Conservation (phyloP, 441 rosid genomes). For the Populus hybrid region DNA sequence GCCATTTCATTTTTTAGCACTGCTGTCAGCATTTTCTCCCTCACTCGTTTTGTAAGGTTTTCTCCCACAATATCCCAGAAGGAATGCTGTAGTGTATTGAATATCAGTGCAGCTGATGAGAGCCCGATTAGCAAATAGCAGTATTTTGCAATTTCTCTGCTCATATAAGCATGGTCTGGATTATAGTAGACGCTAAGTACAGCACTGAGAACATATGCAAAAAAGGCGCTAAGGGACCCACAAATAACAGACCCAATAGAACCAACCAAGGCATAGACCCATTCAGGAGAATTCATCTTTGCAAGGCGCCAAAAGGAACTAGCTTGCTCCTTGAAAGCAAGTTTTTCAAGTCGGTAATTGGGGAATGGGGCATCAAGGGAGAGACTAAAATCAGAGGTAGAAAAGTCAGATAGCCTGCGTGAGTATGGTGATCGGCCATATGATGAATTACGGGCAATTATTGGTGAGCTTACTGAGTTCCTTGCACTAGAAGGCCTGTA, state of each 20-base stretch:
- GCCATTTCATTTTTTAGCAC: constrained; percentile 98
- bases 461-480: constrained; percentile 98
- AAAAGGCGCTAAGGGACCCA: constrained; percentile 96
- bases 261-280: constrained; percentile 90
- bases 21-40: constrained; percentile 87
- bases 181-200: constrained; percentile 83
- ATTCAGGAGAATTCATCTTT: constrained; percentile 98
- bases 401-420: constrained; percentile 92
- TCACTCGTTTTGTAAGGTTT: constrained; percentile 93
- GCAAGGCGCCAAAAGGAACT: constrained; percentile 92
- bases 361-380: constrained; percentile 79
- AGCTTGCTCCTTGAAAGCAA: constrained; percentile 91
- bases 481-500: constrained; percentile 98
- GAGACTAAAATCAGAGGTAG: constrained; percentile 93
- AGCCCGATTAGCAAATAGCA: constrained; percentile 89
- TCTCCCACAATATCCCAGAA: constrained; percentile 99
- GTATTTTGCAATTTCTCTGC: constrained; percentile 76
- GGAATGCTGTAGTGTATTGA: constrained; percentile 90
- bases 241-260: constrained; percentile 90
- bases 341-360: constrained; percentile 78
- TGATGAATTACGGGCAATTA: constrained; percentile 91
- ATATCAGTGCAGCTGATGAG: constrained; percentile 84
- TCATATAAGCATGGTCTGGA: constrained; percentile 80
- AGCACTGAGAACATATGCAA: constrained; percentile 92
- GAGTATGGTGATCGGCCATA: constrained; percentile 99